Evolutionary conservation across 225 moss, liverwort and hornwort species (phyloP).

Genomic region (Pseudisothecium myosuroides): DNA sequence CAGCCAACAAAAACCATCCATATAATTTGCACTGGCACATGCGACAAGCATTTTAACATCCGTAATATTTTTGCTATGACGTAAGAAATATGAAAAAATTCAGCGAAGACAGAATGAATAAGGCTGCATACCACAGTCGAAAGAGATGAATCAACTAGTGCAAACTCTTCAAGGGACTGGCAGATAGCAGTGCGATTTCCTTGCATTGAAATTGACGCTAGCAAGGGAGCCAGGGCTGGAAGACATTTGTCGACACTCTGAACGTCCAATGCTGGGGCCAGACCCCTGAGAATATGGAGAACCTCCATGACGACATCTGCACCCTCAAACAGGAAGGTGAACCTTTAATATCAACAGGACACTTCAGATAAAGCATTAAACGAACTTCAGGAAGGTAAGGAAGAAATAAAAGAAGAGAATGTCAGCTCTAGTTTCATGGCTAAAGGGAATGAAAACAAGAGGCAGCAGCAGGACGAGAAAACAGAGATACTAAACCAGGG

Average conservation of each 20-base stretch:
- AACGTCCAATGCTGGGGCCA: conserved; percentile 51
- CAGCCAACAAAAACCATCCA: background rate
- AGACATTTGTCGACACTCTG: conserved; percentile 45
- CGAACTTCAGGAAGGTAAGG: background rate
- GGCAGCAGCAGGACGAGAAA: background rate
- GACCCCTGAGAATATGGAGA: conserved; percentile 62
- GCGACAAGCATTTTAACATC: background rate
- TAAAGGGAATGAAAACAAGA: background rate
- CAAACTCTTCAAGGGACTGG: conserved; percentile 53
- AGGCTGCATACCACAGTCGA: conserved; percentile 36
- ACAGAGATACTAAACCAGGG: background rate
- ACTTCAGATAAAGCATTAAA: background rate
- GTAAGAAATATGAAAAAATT: background rate
- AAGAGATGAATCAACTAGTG: conserved; percentile 41
- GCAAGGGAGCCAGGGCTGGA: conserved; percentile 63
- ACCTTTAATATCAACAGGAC: background rate
- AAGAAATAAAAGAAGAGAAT: background rate
- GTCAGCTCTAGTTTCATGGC: background rate
- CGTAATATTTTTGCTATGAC: background rate
- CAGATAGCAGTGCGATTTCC: conserved; percentile 54
- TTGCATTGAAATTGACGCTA: conserved; percentile 36
- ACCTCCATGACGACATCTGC: conserved; percentile 73
- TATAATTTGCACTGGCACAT: background rate
- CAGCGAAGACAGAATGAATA: background rate
- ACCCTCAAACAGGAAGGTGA: background rate